Base-by-base conservation (phyloP, 768 basidiomycete genomes). In the Boletus bicolor region DNA sequence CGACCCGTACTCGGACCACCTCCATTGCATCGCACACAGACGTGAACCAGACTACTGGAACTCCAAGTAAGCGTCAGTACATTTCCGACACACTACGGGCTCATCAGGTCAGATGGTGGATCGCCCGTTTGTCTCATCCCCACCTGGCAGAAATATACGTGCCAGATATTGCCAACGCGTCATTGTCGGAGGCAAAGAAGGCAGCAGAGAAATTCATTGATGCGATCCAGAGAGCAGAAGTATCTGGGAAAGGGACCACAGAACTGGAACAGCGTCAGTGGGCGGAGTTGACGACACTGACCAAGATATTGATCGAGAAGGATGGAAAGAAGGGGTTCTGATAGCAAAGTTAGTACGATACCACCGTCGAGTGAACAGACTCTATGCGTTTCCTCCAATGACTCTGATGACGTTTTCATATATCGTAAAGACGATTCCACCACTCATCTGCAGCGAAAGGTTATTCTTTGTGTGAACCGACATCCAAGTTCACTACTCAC, bases 401-500 rank as follows among this genome's bases (percentile, higher is more conserved):
- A 79, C 44, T 55, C 74, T 76, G 60, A 92, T 89, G 15, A 91
- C 73, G 47, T 89, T 85, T 66, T 98, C 94, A 69, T 96, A 97
- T 2, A 93, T 80, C 1, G 91, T 93, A 68, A 98, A 97, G 21
- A 91, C 87, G 58, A 98, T 93, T 3, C 94, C 94, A 12, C 94
- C 94, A 59, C 89, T 91, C 76, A 96, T 68, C 93, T 96, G 61
- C 19, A 42, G n/a, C 35, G 49, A 28, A 17, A 10, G 51, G 37
- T 51, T 11, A 45, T 53, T 51, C 26, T 30, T 37, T 45, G 41
- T 6, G 46, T 39, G 36, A 49, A 32, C 17, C 30, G 39, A 48
- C 51, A 44, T 30, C 1, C 17, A 57, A 34, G 26, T 19, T 19
- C 11, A 26, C 19, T 14, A 75, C 89, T 72, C 64, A 93, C 89